Base-by-base conservation (phyloP, 176 grass and related monocot species). In the Ensete ventricosum region DNA sequence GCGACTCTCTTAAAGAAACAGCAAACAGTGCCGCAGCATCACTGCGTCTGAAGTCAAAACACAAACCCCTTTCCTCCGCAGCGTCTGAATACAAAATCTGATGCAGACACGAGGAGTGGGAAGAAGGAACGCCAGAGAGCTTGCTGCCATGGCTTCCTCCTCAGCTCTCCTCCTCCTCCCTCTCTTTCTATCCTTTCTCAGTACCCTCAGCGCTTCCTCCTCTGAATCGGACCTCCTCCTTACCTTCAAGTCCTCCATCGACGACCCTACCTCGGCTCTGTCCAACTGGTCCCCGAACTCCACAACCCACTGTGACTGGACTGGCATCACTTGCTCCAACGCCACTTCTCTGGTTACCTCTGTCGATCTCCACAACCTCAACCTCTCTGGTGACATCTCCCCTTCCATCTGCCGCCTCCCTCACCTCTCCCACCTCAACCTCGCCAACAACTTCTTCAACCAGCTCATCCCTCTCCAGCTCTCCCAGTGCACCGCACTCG, bases 371-470 rank as follows among this genome's bases (percentile, higher is more conserved):
- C 50, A 86, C 25, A 64, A 74, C 59, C 88, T 91, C 52, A 73
- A 85, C 25, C 84, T 96, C 77, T 89, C 92, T 55, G 81, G 88
- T 49, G 83, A 86, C 16, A 67, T 96, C 52, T 73, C 74, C 52
- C 0, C 78, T 29, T 82, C 88, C 26, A 77, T 91, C 55, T 96
- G 92, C 75, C 64, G 73, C 53, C 83, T 96, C 11, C 83, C 54
- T 6, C 79, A 79, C n/a, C 86, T 96, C 21, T 78, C 20, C 12
- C 22, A 4, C 11, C 82, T 91, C 50, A 89, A 79, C 80, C 84
- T 96, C 20, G 92, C 92, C 5, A 48, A 64, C 70, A 96, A 96
- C 86, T 34, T 0, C 65, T 91, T 96, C 92, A 91, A 96, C 76
- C 86, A 86, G 77, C 59, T 83, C 79, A 51, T 91, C 71, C 83